phyloP scores from a whole-genome alignment of 1,284 basidiomycete genomes.

The Papiliotrema flavescens region DNA sequence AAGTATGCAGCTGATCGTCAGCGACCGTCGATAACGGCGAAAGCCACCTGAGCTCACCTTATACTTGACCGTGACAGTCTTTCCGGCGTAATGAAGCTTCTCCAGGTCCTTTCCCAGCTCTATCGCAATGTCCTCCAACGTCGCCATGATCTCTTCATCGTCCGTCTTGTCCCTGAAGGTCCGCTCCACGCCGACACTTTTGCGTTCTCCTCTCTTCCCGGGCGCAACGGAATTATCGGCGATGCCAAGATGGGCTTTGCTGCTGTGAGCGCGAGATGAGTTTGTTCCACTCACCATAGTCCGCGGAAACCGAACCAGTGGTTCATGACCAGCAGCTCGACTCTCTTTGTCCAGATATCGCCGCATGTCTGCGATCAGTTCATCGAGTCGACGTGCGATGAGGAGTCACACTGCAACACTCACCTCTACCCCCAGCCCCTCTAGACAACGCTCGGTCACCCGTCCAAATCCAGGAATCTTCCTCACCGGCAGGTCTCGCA shows the following conservation, averaged over 20 bases:
- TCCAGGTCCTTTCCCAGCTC: slow-evolving; percentile 77
- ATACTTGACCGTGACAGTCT: slow-evolving; percentile 49
- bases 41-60: slow-evolving; percentile 28
- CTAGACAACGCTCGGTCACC: slow-evolving; percentile 78
- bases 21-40: background rate
- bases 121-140: slow-evolving; percentile 70
- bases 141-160: slow-evolving; percentile 63
- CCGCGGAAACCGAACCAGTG: slow-evolving; percentile 74
- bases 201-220: slow-evolving; percentile 69
- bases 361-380: slow-evolving; percentile 64
- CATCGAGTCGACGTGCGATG: too few relatives aligned
- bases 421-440: slow-evolving; percentile 80
- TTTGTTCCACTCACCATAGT: slow-evolving; percentile 54
- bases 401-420: too few relatives aligned
- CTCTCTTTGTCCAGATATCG: slow-evolving; percentile 73
- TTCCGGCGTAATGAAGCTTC: slow-evolving; percentile 48
- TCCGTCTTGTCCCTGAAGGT: slow-evolving; percentile 70
- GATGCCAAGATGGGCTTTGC: slow-evolving; percentile 72
- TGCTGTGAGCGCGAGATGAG: slow-evolving; percentile 15
- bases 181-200: slow-evolving; percentile 87
- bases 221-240: slow-evolving; percentile 75
- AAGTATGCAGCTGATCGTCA: slow-evolving; percentile 42
- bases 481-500: slow-evolving; percentile 44
- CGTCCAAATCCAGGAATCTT: slow-evolving; percentile 78
- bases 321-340: slow-evolving; percentile 70